Evolutionary conservation across 1,139 yeast species (phyloP).

Genomic region (Blastobotrys apis): DNA sequence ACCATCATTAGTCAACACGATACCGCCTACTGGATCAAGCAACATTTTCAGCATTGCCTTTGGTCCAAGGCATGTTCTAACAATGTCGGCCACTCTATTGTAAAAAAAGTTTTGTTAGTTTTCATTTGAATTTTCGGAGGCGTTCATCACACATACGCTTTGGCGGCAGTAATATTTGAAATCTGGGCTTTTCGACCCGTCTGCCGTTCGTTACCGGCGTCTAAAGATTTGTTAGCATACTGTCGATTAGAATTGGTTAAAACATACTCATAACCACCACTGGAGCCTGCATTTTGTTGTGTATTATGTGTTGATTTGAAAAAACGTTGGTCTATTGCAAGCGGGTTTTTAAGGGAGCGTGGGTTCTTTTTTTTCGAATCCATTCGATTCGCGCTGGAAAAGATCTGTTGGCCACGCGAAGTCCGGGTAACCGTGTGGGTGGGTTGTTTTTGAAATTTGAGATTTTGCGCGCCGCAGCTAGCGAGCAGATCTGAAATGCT

Average conservation of each 20-base stretch:
- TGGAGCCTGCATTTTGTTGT: slow-evolving; percentile 58
- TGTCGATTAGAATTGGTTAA: neutral
- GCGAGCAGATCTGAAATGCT: too few species aligned
- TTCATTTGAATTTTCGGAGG: neutral
- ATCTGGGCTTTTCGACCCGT: slow-evolving; percentile 97
- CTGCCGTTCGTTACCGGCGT: slow-evolving; percentile 89
- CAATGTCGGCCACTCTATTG: slow-evolving; percentile 75
- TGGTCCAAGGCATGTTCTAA: slow-evolving; percentile 98
- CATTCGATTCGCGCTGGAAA: too few species aligned
- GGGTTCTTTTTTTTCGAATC: too few species aligned
- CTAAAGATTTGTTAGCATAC: slow-evolving; percentile 25
- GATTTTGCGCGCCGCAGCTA: too few species aligned
- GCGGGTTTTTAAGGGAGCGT: too few species aligned
- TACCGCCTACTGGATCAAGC: slow-evolving; percentile 98
- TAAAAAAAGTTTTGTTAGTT: slow-evolving; percentile 6
- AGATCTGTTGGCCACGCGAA: too few species aligned
- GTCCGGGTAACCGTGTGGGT: too few species aligned
- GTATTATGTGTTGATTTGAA: neutral
- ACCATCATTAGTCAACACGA: slow-evolving; percentile 95
- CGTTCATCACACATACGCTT: slow-evolving; percentile 48
- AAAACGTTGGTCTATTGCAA: neutral
- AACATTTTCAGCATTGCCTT: slow-evolving; percentile 98
- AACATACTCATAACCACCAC: slow-evolving; percentile 58
- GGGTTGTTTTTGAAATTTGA: too few species aligned
- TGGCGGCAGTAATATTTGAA: slow-evolving; percentile 96